Evolutionary conservation across 495 filamentous ascomycete species (phyloP), one percentile per base, ranked within the genome.

Genomic region (Penicillium soppii): DNA sequence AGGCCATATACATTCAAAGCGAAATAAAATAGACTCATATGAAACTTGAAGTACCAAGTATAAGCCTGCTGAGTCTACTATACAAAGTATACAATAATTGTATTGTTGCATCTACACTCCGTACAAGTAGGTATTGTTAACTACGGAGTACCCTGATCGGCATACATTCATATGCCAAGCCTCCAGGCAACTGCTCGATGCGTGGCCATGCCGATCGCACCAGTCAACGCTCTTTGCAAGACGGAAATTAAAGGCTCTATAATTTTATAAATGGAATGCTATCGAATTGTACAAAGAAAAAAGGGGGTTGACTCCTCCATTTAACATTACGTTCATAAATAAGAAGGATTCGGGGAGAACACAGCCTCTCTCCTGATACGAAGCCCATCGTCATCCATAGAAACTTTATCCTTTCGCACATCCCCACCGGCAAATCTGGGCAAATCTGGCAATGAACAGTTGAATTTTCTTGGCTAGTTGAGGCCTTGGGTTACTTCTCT

Each of bases 141-240:
- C 6, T n/a, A 4, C 13, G 4, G 2, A 5, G 9, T 40, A 32
- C 26, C 27, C 27, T 44, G 42, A 22, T 44, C 16, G 16, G 23
- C 25, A 13, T 41, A 23, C 48, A 42, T 40, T 38, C 22, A n/a
- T 10, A 19, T 54, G 59, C 59, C 59, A 59, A 63, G 59, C 56
- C 50, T 19, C 53, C 45, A 65, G 61, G 61, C 58, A 65, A 38
- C 51, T 44, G 12, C 23, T 43, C 27, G 27, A 47, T 65, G 47
- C 58, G 62, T 62, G 56, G 22, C 40, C 37, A 8, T 50, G 52
- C 27, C 36, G 53, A 59, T 56, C 44, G 38, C 45, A 25, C 36
- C 20, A 45, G 43, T 48, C 47, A 43, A 47, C 20, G 17, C n/a
- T 20, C 35, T 39, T 35, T 8, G 8, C 7, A 30, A n/a, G 13